phyloP scores from a whole-genome alignment of 1,139 yeast genomes.

The Geotrichum restrictum region DNA sequence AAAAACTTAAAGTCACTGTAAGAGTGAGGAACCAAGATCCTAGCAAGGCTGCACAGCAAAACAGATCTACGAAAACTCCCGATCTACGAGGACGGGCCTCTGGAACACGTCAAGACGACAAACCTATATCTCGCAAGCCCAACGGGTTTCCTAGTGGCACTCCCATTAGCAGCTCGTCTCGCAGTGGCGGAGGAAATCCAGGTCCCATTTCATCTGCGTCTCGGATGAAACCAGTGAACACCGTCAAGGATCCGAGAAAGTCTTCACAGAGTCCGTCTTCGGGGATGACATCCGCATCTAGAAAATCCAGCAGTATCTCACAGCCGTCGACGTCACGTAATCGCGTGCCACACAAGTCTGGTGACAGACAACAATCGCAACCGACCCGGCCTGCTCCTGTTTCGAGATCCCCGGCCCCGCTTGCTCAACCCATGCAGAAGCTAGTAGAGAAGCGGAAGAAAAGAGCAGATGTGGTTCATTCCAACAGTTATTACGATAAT shows the following conservation, averaged over 20 bases:
- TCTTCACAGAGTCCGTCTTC: background rate
- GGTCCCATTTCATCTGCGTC: constrained; percentile 11
- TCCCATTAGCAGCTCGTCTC: constrained; percentile 1
- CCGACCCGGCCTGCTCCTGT: constrained; percentile 1
- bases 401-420: constrained; percentile 30
- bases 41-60: constrained; percentile 12
- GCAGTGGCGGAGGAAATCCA: background rate
- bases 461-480: constrained; percentile 6
- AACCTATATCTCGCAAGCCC: constrained; percentile 5
- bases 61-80: background rate
- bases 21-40: constrained; percentile 29
- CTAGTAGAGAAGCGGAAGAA: constrained; percentile 25
- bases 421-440: constrained; percentile 34
- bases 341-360: background rate
- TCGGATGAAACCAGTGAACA: background rate
- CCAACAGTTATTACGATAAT: constrained; percentile 21
- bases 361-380: background rate
- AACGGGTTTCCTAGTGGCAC: background rate
- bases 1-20: constrained; percentile 38
- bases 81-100: constrained; percentile 1
- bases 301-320: background rate
- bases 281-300: background rate
- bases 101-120: background rate
- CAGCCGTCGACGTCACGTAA: background rate
- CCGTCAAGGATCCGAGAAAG: constrained; percentile 11